A percentile compares a stretch with the other conserved stretches of the same genome.
Evolutionary conservation across 1,284 basidiomycete species (phyloP).

Genomic region (Ustanciosporium gigantosporum): DNA sequence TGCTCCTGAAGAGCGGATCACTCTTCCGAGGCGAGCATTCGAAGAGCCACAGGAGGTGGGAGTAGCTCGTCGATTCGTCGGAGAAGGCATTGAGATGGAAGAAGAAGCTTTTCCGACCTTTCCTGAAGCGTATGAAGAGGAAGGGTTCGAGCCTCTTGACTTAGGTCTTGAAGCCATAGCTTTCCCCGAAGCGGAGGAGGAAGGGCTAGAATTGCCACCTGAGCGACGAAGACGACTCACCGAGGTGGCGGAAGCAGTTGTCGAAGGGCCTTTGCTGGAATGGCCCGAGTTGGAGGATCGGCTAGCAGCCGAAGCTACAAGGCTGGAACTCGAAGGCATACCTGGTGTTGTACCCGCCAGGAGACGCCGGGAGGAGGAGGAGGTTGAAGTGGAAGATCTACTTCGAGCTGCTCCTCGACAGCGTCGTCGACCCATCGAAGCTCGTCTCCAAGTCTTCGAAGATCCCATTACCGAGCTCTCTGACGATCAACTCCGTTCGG

Average conservation of each 20-base stretch:
- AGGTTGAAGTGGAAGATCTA: conserved; percentile 6
- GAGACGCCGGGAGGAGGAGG: conserved; percentile 8
- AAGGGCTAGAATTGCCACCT: too few species aligned
- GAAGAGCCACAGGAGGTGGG: conserved; percentile 34
- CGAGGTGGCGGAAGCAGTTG: too few species aligned
- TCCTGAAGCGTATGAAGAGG: conserved; percentile 13
- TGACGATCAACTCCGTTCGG: conserved; percentile 11
- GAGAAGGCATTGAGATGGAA: too few species aligned
- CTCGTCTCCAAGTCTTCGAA: conserved; percentile 1
- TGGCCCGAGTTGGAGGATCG: conserved; percentile 32
- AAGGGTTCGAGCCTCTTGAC: conserved; percentile 16
- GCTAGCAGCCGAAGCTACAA: conserved; percentile 21
- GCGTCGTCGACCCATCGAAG: neutral
- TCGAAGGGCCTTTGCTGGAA: conserved; percentile 5
- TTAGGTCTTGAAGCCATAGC: conserved; percentile 22
- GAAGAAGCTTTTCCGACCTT: conserved; percentile 7
- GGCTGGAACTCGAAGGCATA: too few species aligned
- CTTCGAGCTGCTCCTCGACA: conserved; percentile 2
- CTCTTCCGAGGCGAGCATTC: conserved; percentile 12
- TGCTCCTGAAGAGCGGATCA: conserved; percentile 25
- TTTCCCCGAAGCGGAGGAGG: too few species aligned
- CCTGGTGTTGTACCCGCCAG: too few species aligned
- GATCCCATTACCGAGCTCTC: conserved; percentile 12
- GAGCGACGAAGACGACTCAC: too few species aligned
- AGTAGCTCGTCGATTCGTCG: conserved; percentile 6